A percentile compares a stretch with the other conserved stretches of the same genome.
phyloP scores from a whole-genome alignment of 805 yeast species.

The Candida palmyrensis region DNA sequence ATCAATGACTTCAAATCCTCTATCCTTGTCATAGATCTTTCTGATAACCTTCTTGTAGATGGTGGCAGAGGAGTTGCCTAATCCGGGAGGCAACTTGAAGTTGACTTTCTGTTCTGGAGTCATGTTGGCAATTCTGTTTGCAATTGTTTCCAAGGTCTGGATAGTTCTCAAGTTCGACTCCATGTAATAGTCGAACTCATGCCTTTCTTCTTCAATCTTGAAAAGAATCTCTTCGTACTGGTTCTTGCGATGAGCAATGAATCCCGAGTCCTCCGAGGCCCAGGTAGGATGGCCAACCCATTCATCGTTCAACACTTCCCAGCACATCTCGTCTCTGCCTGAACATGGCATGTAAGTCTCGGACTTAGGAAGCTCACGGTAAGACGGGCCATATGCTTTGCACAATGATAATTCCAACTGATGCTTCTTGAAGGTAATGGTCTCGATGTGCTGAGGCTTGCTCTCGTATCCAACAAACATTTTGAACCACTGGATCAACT shows the following conservation, averaged over 20 bases:
- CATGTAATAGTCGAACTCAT: constrained; percentile 93
- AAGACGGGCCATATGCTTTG: constrained; percentile 93
- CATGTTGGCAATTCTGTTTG: constrained; percentile 91
- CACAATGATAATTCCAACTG: constrained; percentile 85
- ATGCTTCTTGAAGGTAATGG: constrained; percentile 83
- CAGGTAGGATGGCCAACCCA: constrained; percentile 99
- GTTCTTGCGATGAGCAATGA: constrained; percentile 96
- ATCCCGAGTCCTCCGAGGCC: constrained; percentile 99
- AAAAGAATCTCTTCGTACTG: constrained; percentile 95
- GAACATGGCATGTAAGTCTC: constrained; percentile 97
- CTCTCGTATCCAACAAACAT: constrained; percentile 85
- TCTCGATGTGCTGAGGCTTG: constrained; percentile 81
- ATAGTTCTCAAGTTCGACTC: constrained; percentile 93
- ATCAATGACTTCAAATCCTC: constrained; percentile 94
- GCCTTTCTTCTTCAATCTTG: constrained; percentile 95
- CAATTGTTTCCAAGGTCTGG: constrained; percentile 92
- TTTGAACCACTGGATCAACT: constrained; percentile 87
- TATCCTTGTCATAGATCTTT: constrained; percentile 88
- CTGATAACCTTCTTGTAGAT: constrained; percentile 91
- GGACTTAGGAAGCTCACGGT: constrained; percentile 85
- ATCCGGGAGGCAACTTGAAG: constrained; percentile 86
- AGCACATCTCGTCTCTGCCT: constrained; percentile 98
- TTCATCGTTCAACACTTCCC: constrained; percentile 97
- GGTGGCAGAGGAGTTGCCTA: constrained; percentile 87
- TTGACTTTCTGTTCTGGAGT: constrained; percentile 78